Conservation (phyloP, 2,329 filamentous ascomycete genomes). For the Anthostomella pinea region DNA sequence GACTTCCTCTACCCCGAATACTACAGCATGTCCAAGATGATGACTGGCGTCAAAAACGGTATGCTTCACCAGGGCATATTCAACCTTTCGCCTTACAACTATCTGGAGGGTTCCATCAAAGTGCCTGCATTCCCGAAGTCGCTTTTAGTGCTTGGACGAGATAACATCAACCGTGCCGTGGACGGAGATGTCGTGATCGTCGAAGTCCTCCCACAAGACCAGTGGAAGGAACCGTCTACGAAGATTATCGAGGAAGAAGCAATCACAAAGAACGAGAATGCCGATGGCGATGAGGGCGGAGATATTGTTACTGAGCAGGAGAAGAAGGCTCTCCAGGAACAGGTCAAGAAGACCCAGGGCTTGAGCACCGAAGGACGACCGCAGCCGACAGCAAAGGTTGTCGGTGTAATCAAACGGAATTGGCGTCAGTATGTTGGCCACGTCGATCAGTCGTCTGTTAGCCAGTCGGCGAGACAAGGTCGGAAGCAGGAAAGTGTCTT, state of each 20-base stretch:
- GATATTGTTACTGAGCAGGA: slow-evolving; percentile 88
- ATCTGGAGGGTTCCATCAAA: slow-evolving; percentile 88
- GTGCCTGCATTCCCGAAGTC: slow-evolving; percentile 88
- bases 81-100: slow-evolving; percentile 97
- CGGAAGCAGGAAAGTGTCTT: slow-evolving; percentile 91
- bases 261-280: slow-evolving; percentile 89
- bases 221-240: slow-evolving; percentile 95
- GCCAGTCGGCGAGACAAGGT: slow-evolving; percentile 69
- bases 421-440: slow-evolving; percentile 98
- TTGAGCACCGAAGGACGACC: slow-evolving; percentile 71
- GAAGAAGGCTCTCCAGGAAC: slow-evolving; percentile 81
- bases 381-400: slow-evolving; percentile 88
- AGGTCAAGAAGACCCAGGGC: slow-evolving; percentile 81
- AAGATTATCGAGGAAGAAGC: slow-evolving; percentile 95
- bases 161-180: slow-evolving; percentile 93
- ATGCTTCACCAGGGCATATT: slow-evolving; percentile 92
- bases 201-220: slow-evolving; percentile 86
- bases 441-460: slow-evolving; percentile 82
- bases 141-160: slow-evolving; percentile 82
- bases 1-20: slow-evolving; percentile 87
- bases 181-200: slow-evolving; percentile 92
- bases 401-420: slow-evolving; percentile 90
- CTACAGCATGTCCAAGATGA: slow-evolving; percentile 83
- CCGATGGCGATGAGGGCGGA: slow-evolving; percentile 73
- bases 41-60: slow-evolving; percentile 86